Base-by-base conservation (phyloP, 192 early-diverging fungal species). In the Dimargaris verticillata region DNA sequence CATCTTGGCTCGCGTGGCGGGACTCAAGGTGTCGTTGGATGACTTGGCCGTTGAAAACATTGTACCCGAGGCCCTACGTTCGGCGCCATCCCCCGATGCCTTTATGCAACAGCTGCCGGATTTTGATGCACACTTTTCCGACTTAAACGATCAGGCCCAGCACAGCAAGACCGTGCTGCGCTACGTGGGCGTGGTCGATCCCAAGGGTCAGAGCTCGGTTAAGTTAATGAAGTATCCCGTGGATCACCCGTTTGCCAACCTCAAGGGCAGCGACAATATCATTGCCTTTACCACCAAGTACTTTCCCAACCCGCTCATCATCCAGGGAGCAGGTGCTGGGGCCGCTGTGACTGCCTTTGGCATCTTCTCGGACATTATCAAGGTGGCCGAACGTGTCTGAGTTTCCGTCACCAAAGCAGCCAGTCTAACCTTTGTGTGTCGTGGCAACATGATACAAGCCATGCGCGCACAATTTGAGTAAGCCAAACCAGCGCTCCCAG, bases 211-310 rank as follows among this genome's bases (percentile, higher is more conserved):
- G 52, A 81, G 86, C 68, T 78, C 80, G 54, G 95, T 94, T 43
- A 88, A 83, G 48, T 80, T 94, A 44, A 70, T 78, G 45, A 79
- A 78, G 76, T 93, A 89, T 70, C 78, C 87, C 24, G 73, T 77
- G 50, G 81, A 80, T 53, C 96, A 99, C 70, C 94, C 96, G 49
- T 97, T 99, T 65, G 93, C 94, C 2, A 82, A 88, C 22, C 78
- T 99, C 53, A 89, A 92, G 76, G 96, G 94, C 42, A 93, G 90
- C 74, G 96, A 99, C 66, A 99, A 99, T 68, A 93, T 99, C 64
- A 89, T 99, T 70, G 87, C 89, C 13, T 95, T 97, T 68, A 92
- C 88, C 13, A 97, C 95, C 0, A 80, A 89, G 72, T 72, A 88
- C 25, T 99, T 97, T 83, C 87, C 95, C 22, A 95, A 81, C 69